Percentiles rank a stretch among this genome's conserved stretches.
phyloP scores from a whole-genome alignment of 495 filamentous ascomycete species.

The Cairneyella variabilis region DNA sequence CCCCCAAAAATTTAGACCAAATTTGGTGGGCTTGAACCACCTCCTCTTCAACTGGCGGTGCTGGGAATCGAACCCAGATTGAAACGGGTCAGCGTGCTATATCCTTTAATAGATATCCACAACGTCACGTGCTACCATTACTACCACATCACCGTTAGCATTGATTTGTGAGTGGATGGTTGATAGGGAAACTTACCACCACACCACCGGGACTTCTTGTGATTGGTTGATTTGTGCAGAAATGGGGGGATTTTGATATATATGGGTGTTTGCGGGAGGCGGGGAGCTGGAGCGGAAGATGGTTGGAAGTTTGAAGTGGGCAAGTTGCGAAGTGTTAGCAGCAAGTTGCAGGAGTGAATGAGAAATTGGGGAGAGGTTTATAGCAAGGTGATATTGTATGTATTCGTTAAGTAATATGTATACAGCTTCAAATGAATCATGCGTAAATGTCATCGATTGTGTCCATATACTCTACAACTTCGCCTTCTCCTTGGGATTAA shows the following conservation, averaged over 20 bases:
- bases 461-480: conserved; percentile 43
- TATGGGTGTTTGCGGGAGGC: too few relatives aligned
- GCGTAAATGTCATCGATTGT: too few relatives aligned
- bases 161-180: not conserved
- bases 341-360: too few relatives aligned
- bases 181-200: not conserved
- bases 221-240: too few relatives aligned
- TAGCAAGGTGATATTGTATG: too few relatives aligned
- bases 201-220: not conserved
- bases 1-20: not conserved
- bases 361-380: too few relatives aligned
- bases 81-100: conserved; percentile 24
- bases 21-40: not conserved
- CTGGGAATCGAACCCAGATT: conserved; percentile 43
- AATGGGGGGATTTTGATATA: too few relatives aligned
- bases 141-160: not conserved
- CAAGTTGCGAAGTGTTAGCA: too few relatives aligned
- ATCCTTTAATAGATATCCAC: not conserved
- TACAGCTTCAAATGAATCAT: too few relatives aligned
- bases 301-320: too few relatives aligned
- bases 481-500: conserved; percentile 56
- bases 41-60: conserved; percentile 27
- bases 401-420: too few relatives aligned
- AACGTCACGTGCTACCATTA: conserved; percentile 2
- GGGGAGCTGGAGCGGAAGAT: too few relatives aligned